phyloP scores from a whole-genome alignment of 148 eudicot genomes.

The Camellia lanceoleosa region DNA sequence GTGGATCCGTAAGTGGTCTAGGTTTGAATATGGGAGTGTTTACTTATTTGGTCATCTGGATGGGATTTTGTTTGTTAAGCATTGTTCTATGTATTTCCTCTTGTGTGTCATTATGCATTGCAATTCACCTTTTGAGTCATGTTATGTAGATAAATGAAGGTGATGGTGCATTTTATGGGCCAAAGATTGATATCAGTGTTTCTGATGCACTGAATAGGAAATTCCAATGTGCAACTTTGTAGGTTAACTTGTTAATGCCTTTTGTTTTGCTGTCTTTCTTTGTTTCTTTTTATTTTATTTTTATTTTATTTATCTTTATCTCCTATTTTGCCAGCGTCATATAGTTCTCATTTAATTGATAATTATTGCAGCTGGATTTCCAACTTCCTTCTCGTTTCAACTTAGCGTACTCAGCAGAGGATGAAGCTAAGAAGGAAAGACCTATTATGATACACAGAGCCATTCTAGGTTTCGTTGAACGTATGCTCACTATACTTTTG shows the following conservation, averaged over 20 bases:
- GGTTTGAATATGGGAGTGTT: neutral
- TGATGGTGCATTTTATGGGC: conserved; percentile 99
- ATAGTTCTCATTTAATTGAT: neutral
- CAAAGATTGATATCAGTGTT: conserved; percentile 96
- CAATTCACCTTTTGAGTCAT: conserved; percentile 6
- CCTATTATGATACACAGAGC: conserved; percentile 99
- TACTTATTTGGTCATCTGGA: neutral
- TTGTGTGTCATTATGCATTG: neutral
- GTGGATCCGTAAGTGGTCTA: too few relatives aligned
- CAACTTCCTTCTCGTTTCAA: conserved; percentile 91
- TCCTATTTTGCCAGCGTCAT: neutral
- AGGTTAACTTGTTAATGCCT: conserved; percentile 44
- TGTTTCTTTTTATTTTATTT: neutral
- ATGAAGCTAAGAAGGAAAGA: conserved; percentile 88
- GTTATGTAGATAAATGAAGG: conserved; percentile 75
- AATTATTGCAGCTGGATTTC: conserved; percentile 75
- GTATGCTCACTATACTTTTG: conserved; percentile 96
- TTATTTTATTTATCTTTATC: neutral
- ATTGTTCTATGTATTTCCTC: conserved; percentile 1
- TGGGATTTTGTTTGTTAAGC: neutral
- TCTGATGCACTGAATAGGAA: conserved; percentile 95
- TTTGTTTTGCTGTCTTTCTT: neutral
- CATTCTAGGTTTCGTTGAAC: conserved; percentile 91
- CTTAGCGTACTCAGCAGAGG: conserved; percentile 87
- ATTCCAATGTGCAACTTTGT: conserved; percentile 97